Base-by-base conservation (phyloP, 495 filamentous ascomycete species). In the Aspergillus coremiiformis region DNA sequence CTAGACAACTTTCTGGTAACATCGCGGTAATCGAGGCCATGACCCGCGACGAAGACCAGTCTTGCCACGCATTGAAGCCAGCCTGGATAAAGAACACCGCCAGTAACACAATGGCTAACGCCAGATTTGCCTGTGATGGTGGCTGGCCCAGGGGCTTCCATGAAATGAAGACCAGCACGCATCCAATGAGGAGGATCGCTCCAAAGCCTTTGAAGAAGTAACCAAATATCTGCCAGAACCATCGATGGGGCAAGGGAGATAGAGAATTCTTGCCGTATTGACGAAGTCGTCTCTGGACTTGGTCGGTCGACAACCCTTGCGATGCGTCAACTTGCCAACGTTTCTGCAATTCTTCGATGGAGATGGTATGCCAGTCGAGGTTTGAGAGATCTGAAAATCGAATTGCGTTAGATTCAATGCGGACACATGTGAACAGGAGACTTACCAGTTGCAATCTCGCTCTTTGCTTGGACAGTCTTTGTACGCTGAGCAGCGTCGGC, bases 201-300 rank as follows among this genome's bases (percentile, higher is more conserved):
- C 85, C 82, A 56, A 87, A 87, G 19, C 85, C 85, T 39, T 77
- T 78, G 62, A 85, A 87, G 57, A 86, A 76, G 56, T 88, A 87
- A 14, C 74, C 74, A 6, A 85, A 64, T 7, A 76, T 74, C 47
- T 78, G 76, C 43, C 66, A 63, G 52, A 80, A 49, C 27, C 68
- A 71, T 17, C 68, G 75, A 1, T 80, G 79, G 3, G 77, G 73
- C 10, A 81, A 79, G 0, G 76, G 75, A 11, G 80, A 76, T 9
- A 77, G 78, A 4, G 72, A 69, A 60, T 87, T 88, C 15, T 57
- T 68, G 6, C 82, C 81, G 58, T 80, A 74, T 58, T 78, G 65
- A 27, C 59, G 64, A 6, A 74, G 57, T 20, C 69, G 68, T 4
- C 67, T 66, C 5, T 62, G 58, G 20, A 69, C 69, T 48, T 77